These are phyloP conservation scores for Triticum timopheevii DNA, from an alignment of 176 grass and related monocot genomes.

Conservation along the genomic window DNA sequence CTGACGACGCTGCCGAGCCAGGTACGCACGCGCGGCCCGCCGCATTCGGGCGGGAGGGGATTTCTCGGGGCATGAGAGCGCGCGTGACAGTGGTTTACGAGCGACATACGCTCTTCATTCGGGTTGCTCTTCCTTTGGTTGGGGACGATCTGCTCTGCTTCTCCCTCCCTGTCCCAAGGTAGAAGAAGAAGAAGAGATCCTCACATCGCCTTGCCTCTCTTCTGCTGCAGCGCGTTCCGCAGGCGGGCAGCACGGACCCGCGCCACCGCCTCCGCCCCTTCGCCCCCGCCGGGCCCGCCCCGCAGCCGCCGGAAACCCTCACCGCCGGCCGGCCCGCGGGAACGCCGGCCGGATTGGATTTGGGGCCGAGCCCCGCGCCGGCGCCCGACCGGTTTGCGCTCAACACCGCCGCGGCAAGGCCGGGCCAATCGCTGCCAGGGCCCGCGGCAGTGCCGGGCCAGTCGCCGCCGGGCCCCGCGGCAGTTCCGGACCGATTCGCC, in stretches of 20 bases:
- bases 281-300: neutral
- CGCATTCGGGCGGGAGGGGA: neutral
- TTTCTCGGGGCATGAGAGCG: neutral
- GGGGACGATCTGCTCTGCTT: too few relatives aligned
- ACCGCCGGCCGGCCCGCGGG: neutral
- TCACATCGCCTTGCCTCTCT: neutral
- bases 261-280: slow-evolving; percentile 44
- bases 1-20: neutral
- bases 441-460: neutral
- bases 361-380: neutral
- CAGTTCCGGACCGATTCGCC: neutral
- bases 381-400: neutral
- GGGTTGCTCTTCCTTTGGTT: too few relatives aligned
- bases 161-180: too few relatives aligned
- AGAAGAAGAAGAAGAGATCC: neutral
- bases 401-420: neutral
- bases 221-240: neutral
- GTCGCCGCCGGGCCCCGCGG: neutral
- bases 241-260: slow-evolving; percentile 45
- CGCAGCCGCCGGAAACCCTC: slow-evolving; percentile 14
- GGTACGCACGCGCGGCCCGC: neutral
- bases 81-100: neutral
- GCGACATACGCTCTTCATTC: neutral
- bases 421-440: slow-evolving; percentile 23
- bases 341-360: neutral